Percentiles rank a stretch among this genome's conserved stretches.
phyloP scores from a whole-genome alignment of 2,329 filamentous ascomycete genomes.

The Aspergillus sp. region DNA sequence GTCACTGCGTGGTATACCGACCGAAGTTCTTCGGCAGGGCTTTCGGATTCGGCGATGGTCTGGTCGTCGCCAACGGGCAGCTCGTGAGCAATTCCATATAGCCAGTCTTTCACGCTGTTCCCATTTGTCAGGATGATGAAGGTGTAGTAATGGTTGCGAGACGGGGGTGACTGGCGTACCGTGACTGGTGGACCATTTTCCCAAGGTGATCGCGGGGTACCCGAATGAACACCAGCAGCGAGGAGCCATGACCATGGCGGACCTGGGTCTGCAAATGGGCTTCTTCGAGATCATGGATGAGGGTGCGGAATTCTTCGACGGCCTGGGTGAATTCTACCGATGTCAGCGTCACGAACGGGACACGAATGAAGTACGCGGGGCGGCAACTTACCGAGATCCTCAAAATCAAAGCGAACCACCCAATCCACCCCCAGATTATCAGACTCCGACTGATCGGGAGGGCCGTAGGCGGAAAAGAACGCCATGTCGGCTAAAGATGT shows the following conservation, averaged over 20 bases:
- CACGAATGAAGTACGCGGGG: background rate
- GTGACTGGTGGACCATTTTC: conserved; percentile 79
- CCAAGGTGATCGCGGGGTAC: conserved; percentile 74
- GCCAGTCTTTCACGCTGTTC: conserved; percentile 82
- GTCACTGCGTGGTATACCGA: conserved; percentile 85
- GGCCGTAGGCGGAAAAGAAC: conserved; percentile 24
- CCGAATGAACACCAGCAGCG: conserved; percentile 79
- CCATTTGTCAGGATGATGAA: conserved; percentile 1
- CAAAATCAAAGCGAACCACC: conserved; percentile 77
- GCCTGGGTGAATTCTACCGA: conserved; percentile 65
- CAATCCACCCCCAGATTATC: conserved; percentile 77
- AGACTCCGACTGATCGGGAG: conserved; percentile 28
- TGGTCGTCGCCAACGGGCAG: conserved; percentile 73
- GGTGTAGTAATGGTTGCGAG: background rate
- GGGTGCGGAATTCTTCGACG: conserved; percentile 71
- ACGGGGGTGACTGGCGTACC: conserved; percentile 41
- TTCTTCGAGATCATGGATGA: conserved; percentile 70
- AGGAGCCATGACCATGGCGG: conserved; percentile 71
- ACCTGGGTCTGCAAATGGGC: conserved; percentile 89
- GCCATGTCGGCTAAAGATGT: conserved; percentile 20
- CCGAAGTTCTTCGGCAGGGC: conserved; percentile 82
- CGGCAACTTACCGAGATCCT: conserved; percentile 58
- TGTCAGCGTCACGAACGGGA: conserved; percentile 9
- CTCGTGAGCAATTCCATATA: conserved; percentile 78
- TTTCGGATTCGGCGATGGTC: conserved; percentile 73